Evolutionary conservation across 768 basidiomycete genomes (phyloP).

Genomic region (Roridomyces roridus): DNA sequence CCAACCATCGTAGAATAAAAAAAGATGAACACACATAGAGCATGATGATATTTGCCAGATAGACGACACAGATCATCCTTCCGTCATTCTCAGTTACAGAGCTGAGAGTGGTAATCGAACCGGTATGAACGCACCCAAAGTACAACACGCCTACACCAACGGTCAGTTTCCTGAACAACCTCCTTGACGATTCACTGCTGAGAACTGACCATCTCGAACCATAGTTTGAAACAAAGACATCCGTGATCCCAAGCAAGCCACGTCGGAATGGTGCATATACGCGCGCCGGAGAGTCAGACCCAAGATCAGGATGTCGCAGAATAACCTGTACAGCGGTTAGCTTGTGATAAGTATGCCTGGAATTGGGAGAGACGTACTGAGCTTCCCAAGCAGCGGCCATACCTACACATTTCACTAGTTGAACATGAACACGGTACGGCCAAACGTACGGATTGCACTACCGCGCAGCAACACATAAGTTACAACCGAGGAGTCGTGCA

Average conservation of each 20-base stretch:
- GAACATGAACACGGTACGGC: too few species aligned
- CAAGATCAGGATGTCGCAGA: slow-evolving; percentile 3
- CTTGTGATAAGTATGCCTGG: neutral
- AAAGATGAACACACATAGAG: slow-evolving; percentile 2
- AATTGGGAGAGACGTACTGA: neutral
- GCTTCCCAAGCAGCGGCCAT: too few species aligned
- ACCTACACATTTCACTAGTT: too few species aligned
- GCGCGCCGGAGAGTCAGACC: neutral
- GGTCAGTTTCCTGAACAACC: too few species aligned
- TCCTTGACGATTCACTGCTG: too few species aligned
- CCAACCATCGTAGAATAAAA: too few species aligned
- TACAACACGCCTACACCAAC: neutral
- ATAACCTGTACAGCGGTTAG: neutral
- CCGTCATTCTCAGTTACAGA: neutral
- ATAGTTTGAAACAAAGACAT: neutral
- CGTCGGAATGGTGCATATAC: neutral
- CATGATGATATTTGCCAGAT: neutral
- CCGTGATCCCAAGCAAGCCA: neutral
- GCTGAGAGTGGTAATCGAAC: too few species aligned
- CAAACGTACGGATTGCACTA: too few species aligned
- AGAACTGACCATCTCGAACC: neutral
- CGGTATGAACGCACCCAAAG: neutral
- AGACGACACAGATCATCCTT: neutral
- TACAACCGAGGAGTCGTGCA: too few species aligned
- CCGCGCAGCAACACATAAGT: too few species aligned